Evolutionary conservation across 441 rosid genomes (phyloP), one percentile per base, ranked within the genome.

Genomic region (Macaranga tanarius): DNA sequence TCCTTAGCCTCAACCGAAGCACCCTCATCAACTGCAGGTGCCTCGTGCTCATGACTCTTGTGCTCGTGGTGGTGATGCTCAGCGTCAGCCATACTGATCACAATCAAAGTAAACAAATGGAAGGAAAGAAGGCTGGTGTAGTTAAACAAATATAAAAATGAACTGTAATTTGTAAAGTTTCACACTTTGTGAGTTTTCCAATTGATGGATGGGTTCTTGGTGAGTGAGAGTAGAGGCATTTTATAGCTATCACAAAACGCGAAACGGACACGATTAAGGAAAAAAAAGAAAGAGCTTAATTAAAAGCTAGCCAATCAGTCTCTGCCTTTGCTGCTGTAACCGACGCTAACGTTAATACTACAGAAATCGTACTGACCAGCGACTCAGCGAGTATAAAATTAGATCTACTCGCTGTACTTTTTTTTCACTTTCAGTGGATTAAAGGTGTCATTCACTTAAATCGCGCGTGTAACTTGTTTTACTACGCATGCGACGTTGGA

Each of bases 1-100:
- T 82, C 88, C 77, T 66, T 81, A 74, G 71, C 55, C 80, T 92
- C 98, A 55, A 75, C 78, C 0, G 77, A 62, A 50, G 59, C 65
- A 1, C 65, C 82, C 25, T 84, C 83, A 17, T 51, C 80, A 52
- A 44, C 69, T 28, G 67, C 77, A 10, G 69, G 67, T 51, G 74
- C 65, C 83, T 80, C 81, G 31, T 2, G 45, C 86, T 83, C 89
- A 23, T 79, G 80, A 79, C 67, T 76, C 76, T 83, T 82, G 65
- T 56, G 67, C 40, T 34, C 38, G 6, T 5, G 38, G 38, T 34
- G 38, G 38, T 34, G 38, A 34, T 34, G 38, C 38, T 69, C 63
- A 62, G 77, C 79, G 50, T 84, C 88, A 7, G 82, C 89, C 89
- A 84, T 82, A 9, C 54, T 74, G 23, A 25, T 64, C n/a, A 52